These are phyloP conservation scores for Aureobasidium lini DNA, from an alignment of 2,329 filamentous ascomycete genomes.

Conservation along the genomic window DNA sequence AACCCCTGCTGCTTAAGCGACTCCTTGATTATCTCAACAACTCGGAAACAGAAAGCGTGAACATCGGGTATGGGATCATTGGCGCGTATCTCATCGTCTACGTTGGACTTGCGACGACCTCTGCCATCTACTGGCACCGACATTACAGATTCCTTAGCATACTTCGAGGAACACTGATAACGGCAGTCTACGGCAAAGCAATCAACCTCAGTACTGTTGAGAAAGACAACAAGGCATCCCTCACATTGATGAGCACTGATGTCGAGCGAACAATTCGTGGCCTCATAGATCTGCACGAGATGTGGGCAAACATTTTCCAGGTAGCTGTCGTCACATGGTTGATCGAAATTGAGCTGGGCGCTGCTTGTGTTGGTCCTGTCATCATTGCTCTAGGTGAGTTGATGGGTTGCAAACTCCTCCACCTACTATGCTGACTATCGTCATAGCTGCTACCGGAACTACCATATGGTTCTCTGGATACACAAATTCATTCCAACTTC, in stretches of 20 bases:
- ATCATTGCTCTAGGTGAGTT: slow-evolving; percentile 6
- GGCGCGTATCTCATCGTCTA: slow-evolving; percentile 29
- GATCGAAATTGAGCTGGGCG: slow-evolving; percentile 10
- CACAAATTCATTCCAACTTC: slow-evolving; percentile 6
- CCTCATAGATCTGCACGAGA: slow-evolving; percentile 13
- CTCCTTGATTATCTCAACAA: slow-evolving; percentile 7
- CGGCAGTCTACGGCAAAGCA: slow-evolving; percentile 6
- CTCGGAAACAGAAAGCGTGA: neutral
- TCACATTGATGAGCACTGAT: slow-evolving; percentile 12
- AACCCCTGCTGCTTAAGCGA: slow-evolving; percentile 9
- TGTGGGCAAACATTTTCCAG: slow-evolving; percentile 12
- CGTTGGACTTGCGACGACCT: slow-evolving; percentile 22
- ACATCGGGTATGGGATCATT: slow-evolving; percentile 24
- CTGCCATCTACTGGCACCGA: slow-evolving; percentile 12
- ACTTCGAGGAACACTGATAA: slow-evolving; percentile 10
- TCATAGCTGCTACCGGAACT: neutral
- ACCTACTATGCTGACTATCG: neutral
- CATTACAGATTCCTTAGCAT: slow-evolving; percentile 7
- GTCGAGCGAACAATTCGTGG: slow-evolving; percentile 3
- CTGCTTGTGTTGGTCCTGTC: slow-evolving; percentile 11
- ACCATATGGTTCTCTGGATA: slow-evolving; percentile 5
- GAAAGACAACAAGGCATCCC: neutral
- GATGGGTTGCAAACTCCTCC: neutral
- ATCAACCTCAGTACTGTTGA: neutral
- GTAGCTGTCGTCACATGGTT: slow-evolving; percentile 10